Percentiles rank a stretch among this genome's conserved stretches.
Conservation (phyloP, 805 yeast genomes). For the Komagataella mondaviorum region DNA sequence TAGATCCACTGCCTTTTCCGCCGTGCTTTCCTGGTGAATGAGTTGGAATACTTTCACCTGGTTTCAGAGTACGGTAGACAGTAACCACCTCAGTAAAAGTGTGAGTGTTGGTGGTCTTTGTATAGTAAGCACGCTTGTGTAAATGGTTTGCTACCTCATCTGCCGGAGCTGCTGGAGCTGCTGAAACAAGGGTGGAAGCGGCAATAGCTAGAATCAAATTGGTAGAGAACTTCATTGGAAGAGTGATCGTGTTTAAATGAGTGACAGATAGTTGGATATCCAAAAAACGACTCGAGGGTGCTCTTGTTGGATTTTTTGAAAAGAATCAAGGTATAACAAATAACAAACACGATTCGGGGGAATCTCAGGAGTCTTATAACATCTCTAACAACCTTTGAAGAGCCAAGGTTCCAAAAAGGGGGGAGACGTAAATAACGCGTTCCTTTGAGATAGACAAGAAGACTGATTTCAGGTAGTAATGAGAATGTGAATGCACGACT, state of each 20-base stretch:
- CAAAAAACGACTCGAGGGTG: not conserved
- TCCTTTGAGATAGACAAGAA: not conserved
- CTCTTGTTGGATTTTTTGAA: not conserved
- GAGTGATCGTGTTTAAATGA: not conserved
- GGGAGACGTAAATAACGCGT: not conserved
- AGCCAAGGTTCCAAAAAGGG: not conserved
- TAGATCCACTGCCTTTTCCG: not conserved
- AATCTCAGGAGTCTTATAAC: not conserved
- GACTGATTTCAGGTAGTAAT: not conserved
- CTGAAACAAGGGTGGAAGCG: not conserved
- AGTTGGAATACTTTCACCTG: not conserved
- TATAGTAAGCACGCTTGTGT: not conserved
- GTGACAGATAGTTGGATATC: not conserved
- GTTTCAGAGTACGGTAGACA: not conserved
- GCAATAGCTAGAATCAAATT: not conserved
- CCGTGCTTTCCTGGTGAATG: not conserved
- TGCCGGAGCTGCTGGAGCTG: constrained; percentile 2
- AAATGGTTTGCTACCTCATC: not conserved
- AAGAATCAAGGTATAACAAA: not conserved
- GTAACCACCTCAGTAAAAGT: not conserved
- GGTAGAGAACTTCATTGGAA: constrained; percentile 1
- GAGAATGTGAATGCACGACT: not conserved
- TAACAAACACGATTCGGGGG: not conserved
- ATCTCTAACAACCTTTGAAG: not conserved
- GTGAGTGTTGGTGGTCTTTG: not conserved